Conservation (phyloP, 345 rosid genomes). For the Eucalyptus camaldulensis region DNA sequence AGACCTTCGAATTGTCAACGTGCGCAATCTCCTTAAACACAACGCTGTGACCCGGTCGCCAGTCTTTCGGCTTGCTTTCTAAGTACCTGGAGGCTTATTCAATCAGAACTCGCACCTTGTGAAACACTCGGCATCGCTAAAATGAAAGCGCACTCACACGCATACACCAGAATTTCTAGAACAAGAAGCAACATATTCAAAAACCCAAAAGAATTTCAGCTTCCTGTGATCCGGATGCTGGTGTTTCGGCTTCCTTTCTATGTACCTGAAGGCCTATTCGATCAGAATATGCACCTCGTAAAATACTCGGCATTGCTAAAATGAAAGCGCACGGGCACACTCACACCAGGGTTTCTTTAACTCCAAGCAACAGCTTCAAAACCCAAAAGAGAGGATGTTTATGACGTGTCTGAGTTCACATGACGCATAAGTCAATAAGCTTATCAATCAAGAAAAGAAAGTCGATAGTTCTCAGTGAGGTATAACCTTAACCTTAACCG, state of each 20-base stretch:
- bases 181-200: no score
- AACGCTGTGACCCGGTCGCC: constrained; percentile 34
- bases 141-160: no score
- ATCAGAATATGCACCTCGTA: not conserved
- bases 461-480: no score
- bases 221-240: constrained; percentile 31
- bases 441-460: not conserved
- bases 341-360: not conserved
- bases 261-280: constrained; percentile 18
- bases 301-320: not conserved
- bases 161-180: no score
- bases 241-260: constrained; percentile 47
- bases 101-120: not conserved
- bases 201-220: no score
- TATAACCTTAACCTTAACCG: no score
- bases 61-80: constrained; percentile 47
- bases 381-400: not conserved
- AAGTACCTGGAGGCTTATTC: constrained; percentile 25
- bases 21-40: constrained; percentile 45
- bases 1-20: constrained; percentile 54
- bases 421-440: not conserved
- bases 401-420: not conserved
- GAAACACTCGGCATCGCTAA: not conserved
- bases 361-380: not conserved
- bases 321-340: not conserved